phyloP scores from a whole-genome alignment of 176 grass and related monocot genomes.

The Oryza glaberrima region DNA sequence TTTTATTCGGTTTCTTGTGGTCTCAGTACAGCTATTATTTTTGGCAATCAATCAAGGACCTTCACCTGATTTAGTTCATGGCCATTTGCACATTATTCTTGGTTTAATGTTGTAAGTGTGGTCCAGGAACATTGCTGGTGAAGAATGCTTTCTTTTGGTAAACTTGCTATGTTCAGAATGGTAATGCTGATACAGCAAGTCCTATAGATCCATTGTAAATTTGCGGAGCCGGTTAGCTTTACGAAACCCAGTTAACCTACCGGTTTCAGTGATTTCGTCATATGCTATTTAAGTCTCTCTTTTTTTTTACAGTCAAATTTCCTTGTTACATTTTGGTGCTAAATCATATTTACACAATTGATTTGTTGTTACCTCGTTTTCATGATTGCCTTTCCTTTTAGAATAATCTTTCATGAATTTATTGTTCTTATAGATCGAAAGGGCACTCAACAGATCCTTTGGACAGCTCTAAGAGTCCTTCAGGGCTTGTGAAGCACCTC shows the following conservation, averaged over 20 bases:
- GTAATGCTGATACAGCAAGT: not conserved
- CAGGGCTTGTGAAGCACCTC: conserved; percentile 38
- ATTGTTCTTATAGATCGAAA: conserved; percentile 59
- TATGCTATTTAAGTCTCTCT: not conserved
- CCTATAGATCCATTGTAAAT: not conserved
- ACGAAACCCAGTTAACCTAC: not conserved
- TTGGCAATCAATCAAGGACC: not conserved
- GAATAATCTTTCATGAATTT: conserved; percentile 15
- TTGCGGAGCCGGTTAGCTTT: not conserved
- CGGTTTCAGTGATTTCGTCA: not conserved
- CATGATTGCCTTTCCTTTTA: not conserved
- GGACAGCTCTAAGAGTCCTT: conserved; percentile 54
- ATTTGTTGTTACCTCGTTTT: not conserved
- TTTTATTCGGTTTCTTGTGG: conserved; percentile 3
- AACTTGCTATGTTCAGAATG: not conserved
- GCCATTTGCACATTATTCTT: not conserved
- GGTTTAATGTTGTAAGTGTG: conserved; percentile 19
- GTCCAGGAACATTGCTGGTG: not conserved
- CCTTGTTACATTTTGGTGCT: conserved; percentile 29
- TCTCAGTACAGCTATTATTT: conserved; percentile 14
- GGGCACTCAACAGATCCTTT: conserved; percentile 55
- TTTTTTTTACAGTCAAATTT: conserved; percentile 9
- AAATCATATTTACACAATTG: not conserved
- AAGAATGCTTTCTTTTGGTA: not conserved
- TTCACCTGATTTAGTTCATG: conserved; percentile 2